A percentile compares a stretch with the other conserved stretches of the same genome.
Conservation (phyloP, 331 rosid species). For the Dryas integrifolia region DNA sequence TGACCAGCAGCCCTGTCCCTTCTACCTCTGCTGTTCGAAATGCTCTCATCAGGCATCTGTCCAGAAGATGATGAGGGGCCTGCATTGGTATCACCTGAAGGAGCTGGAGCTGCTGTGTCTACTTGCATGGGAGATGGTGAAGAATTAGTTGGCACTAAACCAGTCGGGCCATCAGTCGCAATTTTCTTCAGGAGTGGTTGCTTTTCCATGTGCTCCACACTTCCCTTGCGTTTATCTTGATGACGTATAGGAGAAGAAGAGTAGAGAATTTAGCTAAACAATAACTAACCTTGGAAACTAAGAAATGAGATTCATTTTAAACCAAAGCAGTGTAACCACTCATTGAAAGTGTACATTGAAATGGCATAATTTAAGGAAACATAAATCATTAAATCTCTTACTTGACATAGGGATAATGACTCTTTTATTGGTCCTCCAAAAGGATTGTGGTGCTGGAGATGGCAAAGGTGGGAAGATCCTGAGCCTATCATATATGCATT, state of each 20-base stretch:
- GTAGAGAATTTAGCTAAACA: background rate
- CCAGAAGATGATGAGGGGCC: constrained; percentile 28
- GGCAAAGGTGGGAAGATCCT: constrained; percentile 35
- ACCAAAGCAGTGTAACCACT: background rate
- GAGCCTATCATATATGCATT: constrained; percentile 33
- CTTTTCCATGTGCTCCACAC: constrained; percentile 26
- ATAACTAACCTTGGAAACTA: background rate
- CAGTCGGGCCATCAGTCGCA: constrained; percentile 32
- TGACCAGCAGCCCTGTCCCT: constrained; percentile 23
- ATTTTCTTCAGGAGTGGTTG: constrained; percentile 36
- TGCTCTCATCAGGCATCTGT: constrained; percentile 11
- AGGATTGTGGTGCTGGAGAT: constrained; percentile 20
- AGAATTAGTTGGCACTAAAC: constrained; percentile 6
- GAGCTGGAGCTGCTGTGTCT: constrained; percentile 15
- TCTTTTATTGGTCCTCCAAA: constrained; percentile 22
- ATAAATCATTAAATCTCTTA: constrained; percentile 12
- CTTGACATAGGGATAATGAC: constrained; percentile 15
- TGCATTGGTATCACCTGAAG: constrained; percentile 17
- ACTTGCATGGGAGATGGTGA: constrained; percentile 30
- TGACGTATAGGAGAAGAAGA: background rate
- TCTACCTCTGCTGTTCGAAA: constrained; percentile 13
- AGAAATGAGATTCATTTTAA: background rate
- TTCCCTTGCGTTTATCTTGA: constrained; percentile 38
- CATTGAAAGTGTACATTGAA: background rate
- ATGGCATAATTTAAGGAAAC: background rate